Evolutionary conservation across 2,329 filamentous ascomycete genomes (phyloP).

Genomic region (Fusarium buxicola): DNA sequence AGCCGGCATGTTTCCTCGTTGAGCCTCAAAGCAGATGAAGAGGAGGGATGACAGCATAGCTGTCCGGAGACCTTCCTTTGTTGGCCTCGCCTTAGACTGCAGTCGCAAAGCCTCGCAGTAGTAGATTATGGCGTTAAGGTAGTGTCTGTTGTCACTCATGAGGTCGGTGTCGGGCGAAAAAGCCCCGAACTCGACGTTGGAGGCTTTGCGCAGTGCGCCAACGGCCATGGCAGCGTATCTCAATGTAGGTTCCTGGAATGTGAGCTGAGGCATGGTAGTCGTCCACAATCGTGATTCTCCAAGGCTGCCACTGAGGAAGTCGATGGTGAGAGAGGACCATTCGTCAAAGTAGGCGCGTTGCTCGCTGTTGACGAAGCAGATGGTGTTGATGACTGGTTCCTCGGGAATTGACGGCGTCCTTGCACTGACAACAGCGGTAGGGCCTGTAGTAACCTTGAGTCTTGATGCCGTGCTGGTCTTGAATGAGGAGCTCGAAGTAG

Average conservation of each 20-base stretch:
- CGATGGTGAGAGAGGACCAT: slow-evolving; percentile 51
- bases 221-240: slow-evolving; percentile 56
- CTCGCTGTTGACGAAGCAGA: slow-evolving; percentile 50
- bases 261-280: slow-evolving; percentile 55
- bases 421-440: slow-evolving; percentile 47
- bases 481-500: slow-evolving; percentile 4
- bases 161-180: slow-evolving; percentile 35
- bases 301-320: slow-evolving; percentile 52
- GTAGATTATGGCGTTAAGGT: slow-evolving; percentile 55
- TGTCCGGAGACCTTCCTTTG: slow-evolving; percentile 52
- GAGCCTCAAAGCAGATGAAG: slow-evolving; percentile 57
- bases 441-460: slow-evolving; percentile 30
- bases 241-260: slow-evolving; percentile 52
- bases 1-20: slow-evolving; percentile 54
- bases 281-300: slow-evolving; percentile 53
- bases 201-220: slow-evolving; percentile 54
- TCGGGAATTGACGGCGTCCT: slow-evolving; percentile 46
- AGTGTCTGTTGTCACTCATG: slow-evolving; percentile 50
- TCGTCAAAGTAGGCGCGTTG: slow-evolving; percentile 54
- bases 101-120: slow-evolving; percentile 57
- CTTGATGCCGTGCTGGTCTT: slow-evolving; percentile 24
- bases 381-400: slow-evolving; percentile 51
- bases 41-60: slow-evolving; percentile 55
- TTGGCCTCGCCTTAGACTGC: slow-evolving; percentile 53
- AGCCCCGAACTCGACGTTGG: slow-evolving; percentile 38